Evolutionary conservation across 257 asterid genomes (phyloP), one percentile per base, ranked within the genome.

Genomic region (Capsicum rhomboideum): DNA sequence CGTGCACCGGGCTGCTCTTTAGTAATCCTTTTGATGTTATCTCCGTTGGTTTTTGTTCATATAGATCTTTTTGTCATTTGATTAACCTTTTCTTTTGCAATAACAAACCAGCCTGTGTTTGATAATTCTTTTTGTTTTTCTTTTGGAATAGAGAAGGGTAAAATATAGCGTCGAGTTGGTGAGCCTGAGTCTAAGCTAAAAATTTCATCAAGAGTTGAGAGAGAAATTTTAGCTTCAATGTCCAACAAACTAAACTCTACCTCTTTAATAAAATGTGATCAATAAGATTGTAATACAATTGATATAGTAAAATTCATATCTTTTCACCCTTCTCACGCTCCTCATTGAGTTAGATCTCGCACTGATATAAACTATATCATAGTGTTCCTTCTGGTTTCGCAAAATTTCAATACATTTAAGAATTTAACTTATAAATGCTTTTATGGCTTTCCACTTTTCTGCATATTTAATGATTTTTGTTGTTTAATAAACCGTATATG

Each of bases 331-430:
- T 50, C 37, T 49, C 42, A 94, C 86, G 63, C 94, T 87, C 98
- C 92, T 95, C 99, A 95, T 91, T 34, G 40, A 34, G 4, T 34
- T 2, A 34, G 40, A 34, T 4, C 4, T 34, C 40, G 4, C 40
- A 34, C 40, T 34, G 40, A 34, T 34, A 34, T 34, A 34, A 34
- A 3, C 40, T 34, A 34, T 34, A 34, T 34, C 4, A 34, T 34
- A 34, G 40, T 34, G 4, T 34, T 34, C 40, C 40, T 34, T 34
- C 40, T 34, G 40, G 40, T 34, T 34, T 34, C 40, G 40, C 40
- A 2, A 34, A 34, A 34, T 34, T 34, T 34, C 4, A 5, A 34
- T 34, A 34, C 40, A 34, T 34, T 34, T 34, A 34, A 34, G 40
- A 34, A 34, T 34, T 34, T 34, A 34, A 34, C 40, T 34, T 34